Conservation (phyloP, 768 basidiomycete species). For the Pleurotus platypus region DNA sequence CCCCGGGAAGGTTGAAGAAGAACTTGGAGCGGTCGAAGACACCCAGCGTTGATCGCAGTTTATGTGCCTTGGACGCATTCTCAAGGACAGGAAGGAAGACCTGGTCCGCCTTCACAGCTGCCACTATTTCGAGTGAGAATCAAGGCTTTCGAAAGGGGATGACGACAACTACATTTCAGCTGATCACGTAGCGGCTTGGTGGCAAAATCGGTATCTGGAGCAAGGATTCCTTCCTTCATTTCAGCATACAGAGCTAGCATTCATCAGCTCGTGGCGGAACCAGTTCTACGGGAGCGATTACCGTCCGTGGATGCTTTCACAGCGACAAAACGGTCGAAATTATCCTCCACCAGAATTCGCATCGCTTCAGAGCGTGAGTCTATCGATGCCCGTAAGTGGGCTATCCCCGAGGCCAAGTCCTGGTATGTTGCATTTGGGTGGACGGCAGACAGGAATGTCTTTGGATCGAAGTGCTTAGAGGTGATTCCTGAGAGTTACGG, state of each 20-base stretch:
- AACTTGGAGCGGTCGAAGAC: constrained; percentile 97
- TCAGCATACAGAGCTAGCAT: constrained; percentile 77
- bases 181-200: constrained; percentile 80
- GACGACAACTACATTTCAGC: constrained; percentile 63
- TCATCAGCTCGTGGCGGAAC: not conserved
- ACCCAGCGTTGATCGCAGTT: constrained; percentile 86
- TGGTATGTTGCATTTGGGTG: constrained; percentile 96
- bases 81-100: constrained; percentile 96
- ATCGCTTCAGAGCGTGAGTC: constrained; percentile 94
- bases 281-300: constrained; percentile 27
- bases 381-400: constrained; percentile 71
- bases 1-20: constrained; percentile 96
- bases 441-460: constrained; percentile 83
- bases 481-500: constrained; percentile 62
- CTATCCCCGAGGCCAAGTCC: constrained; percentile 78
- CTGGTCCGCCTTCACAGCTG: constrained; percentile 90
- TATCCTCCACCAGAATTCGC: constrained; percentile 91
- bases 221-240: constrained; percentile 88
- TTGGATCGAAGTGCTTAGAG: constrained; percentile 96
- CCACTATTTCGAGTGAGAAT: constrained; percentile 45
- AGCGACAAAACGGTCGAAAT: constrained; percentile 96
- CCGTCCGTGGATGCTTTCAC: constrained; percentile 98
- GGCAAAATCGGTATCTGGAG: constrained; percentile 74
- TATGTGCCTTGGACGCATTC: constrained; percentile 91
- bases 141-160: not conserved